These are phyloP conservation scores for Boletus semigastroideus DNA, from an alignment of 1,284 basidiomycete genomes.

Conservation along the genomic window DNA sequence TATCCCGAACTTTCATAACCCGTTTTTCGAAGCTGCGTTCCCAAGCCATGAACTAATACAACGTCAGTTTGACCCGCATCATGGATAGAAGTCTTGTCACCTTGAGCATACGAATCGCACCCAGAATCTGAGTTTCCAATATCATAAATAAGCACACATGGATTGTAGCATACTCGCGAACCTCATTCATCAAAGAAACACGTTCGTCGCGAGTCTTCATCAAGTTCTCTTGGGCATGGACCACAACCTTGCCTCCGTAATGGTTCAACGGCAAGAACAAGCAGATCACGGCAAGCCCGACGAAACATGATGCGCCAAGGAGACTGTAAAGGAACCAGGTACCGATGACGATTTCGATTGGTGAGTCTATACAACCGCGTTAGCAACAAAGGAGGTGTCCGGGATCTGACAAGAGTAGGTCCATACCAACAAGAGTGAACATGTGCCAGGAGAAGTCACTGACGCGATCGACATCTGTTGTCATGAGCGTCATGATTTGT, in stretches of 20 bases:
- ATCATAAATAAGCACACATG: background rate
- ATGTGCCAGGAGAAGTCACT: constrained; percentile 83
- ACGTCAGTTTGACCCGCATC: constrained; percentile 8
- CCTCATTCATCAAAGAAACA: constrained; percentile 90
- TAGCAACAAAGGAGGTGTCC: constrained; percentile 15
- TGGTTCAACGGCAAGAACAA: constrained; percentile 89
- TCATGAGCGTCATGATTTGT: constrained; percentile 75
- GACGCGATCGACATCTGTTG: constrained; percentile 81
- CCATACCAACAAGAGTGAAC: constrained; percentile 61
- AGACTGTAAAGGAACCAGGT: constrained; percentile 79
- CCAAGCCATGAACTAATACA: constrained; percentile 85
- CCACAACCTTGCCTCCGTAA: constrained; percentile 81
- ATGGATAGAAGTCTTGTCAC: constrained; percentile 31
- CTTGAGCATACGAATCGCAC: constrained; percentile 93
- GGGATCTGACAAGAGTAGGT: constrained; percentile 2
- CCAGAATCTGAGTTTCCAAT: constrained; percentile 57
- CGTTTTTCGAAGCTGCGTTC: constrained; percentile 85
- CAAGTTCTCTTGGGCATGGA: constrained; percentile 81
- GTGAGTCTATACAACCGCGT: constrained; percentile 58
- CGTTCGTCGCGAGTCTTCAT: constrained; percentile 93
- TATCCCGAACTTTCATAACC: constrained; percentile 72
- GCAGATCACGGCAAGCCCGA: constrained; percentile 80
- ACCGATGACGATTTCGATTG: constrained; percentile 83
- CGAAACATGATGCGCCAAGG: constrained; percentile 78
- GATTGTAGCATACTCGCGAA: constrained; percentile 24